Base-by-base conservation (phyloP, 2,329 filamentous ascomycete species). In the Colletotrichum spaethianum region DNA sequence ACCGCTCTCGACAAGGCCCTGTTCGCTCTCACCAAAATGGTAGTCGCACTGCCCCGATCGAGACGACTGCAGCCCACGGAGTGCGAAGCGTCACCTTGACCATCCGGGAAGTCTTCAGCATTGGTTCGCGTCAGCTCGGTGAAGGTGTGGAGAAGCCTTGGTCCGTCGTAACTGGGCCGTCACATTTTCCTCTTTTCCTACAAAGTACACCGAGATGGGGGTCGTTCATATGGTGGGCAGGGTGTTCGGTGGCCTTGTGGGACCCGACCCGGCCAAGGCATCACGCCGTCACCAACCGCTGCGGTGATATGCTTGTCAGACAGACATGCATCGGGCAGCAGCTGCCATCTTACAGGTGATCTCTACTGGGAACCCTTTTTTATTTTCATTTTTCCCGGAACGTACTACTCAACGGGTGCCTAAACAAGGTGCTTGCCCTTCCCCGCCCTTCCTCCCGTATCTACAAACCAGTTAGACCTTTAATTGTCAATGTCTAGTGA, bases 251-350 rank as follows among this genome's bases (percentile, higher is more conserved):
- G 42, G 44, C 57, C 44, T 31, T 46, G 31, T 36, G 42, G 42
- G 42, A 23, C 31, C 55, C 46, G 33, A 28, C 52, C 52, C 6
- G 11, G 48, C 20, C 52, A 56, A 57, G 60, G 52, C 46, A 40
- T 48, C 56, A 71, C 44, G 33, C 26, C 33, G 31, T 50, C 23
- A 38, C 67, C 23, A 44, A 31, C 46, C 38, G 56, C 23, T 46
- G 26, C 44, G 46, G 50, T 20, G 14, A 14, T 20, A 28, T 40
- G 70, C 53, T 42, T 72, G 65, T 64, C 60, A 64, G 60, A 64
- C 46, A 42, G 53, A 70, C 38, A 55, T 64, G 53, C 70, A 38
- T 72, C 70, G 66, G 70, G 70, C 60, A 70, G 59, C 70, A 70
- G 53, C 52, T 28, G 23, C 44, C n/a, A 48, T 60, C 65, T 63